Conservation (phyloP, 1,284 basidiomycete genomes). For the Heterobasidion occidentale region DNA sequence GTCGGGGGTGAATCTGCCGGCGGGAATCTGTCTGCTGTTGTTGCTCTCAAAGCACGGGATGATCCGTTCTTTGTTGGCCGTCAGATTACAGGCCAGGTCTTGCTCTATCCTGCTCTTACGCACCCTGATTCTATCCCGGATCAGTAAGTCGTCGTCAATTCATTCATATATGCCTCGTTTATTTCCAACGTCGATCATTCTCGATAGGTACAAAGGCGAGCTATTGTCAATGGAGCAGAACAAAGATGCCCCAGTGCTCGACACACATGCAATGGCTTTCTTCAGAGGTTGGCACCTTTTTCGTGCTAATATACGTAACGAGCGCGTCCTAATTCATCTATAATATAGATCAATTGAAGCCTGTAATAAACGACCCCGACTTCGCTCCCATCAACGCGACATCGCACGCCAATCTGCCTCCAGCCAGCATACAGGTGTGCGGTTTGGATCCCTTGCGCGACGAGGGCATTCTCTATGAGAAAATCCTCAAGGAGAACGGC, state of each 20-base stretch:
- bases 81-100: conserved; percentile 12
- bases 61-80: conserved; percentile 12
- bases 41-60: conserved; percentile 10
- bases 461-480: conserved; percentile 1
- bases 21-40: conserved; percentile 11
- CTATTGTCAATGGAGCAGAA: not conserved
- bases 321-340: not conserved
- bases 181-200: not conserved
- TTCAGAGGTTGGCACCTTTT: no score
- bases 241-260: not conserved
- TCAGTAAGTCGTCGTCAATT: not conserved
- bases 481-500: not conserved
- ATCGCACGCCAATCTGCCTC: not conserved
- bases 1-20: conserved; percentile 15
- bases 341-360: not conserved
- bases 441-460: conserved; percentile 1
- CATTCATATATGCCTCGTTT: not conserved
- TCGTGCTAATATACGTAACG: not conserved
- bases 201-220: not conserved
- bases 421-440: not conserved
- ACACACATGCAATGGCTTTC: no score
- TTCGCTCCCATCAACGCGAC: not conserved
- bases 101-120: conserved; percentile 9
- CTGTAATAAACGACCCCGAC: not conserved
- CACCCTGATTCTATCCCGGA: conserved; percentile 6